Evolutionary conservation across 805 yeast genomes (phyloP), one percentile per base, ranked within the genome.

Genomic region (Candida arabinofermentans): DNA sequence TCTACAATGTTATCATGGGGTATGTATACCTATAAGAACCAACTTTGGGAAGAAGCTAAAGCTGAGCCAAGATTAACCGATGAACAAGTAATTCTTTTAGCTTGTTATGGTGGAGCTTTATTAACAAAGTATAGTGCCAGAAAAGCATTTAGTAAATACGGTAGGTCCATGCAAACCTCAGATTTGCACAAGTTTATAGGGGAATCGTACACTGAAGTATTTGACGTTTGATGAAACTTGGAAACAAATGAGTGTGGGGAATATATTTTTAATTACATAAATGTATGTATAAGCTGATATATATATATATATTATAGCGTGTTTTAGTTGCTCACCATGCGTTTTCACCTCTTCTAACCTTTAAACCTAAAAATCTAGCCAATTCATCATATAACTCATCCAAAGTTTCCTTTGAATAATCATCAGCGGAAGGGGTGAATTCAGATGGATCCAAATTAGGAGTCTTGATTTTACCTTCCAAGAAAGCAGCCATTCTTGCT

Each of bases 1-100:
- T 89, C 90, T 1, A 83, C 96, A 0, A 69, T 91, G 54, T 55
- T 86, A 26, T 86, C 87, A 5, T 91, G 96, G 95, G 78, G 85
- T 5, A 57, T 73, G 19, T 82, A 83, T 10, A 63, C 70, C n/a
- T 83, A 86, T 57, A 73, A 76, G 44, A 55, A 71, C 24, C 61
- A 68, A 2, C 54, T 82, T 2, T 86, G 95, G 90, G 71, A 72
- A 1, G 73, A 66, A 17, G 57, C 65, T 2, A 55, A 65, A 18
- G 54, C 60, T 8, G 54, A 58, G 5, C 55, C 74, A 17, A 42
- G 63, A 5, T 42, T 65, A 24, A 41, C 40, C 3, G 53, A 56
- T 2, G 59, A 63, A 1, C 62, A 66, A 17, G 49, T 70, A 22
- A 43, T 60, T 19, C 47, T 74, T 44, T 54, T 83, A 27, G 82